Conservation (phyloP, 75 land plant species). For the Sequoia sempervirens region DNA sequence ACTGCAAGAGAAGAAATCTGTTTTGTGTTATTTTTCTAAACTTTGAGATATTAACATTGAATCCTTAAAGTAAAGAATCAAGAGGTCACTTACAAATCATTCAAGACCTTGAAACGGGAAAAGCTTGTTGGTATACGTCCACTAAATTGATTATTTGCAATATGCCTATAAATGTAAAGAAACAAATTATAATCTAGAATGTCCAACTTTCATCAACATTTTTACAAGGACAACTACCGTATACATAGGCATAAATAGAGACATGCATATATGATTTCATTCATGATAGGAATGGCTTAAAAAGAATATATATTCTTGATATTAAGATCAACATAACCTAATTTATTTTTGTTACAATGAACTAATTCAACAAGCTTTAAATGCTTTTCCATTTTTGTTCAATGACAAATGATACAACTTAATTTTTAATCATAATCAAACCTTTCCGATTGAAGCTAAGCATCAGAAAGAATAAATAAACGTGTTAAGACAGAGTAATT, state of each 20-base stretch:
- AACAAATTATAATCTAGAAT: neutral
- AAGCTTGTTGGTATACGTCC: conserved; percentile 54
- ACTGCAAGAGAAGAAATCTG: conserved; percentile 19
- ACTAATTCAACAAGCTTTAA: neutral
- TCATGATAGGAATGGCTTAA: neutral
- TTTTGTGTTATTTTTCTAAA: neutral
- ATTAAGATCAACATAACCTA: neutral
- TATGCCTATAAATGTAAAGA: conserved; percentile 31
- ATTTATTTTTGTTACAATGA: neutral
- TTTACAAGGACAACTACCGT: neutral
- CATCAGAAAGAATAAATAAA: too few species aligned
- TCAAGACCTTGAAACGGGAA: conserved; percentile 47
- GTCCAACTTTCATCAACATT: neutral
- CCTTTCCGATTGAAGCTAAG: neutral
- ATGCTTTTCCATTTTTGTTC: neutral
- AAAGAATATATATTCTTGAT: neutral
- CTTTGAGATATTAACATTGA: neutral
- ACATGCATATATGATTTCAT: neutral
- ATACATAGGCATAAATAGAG: neutral
- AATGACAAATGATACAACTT: neutral
- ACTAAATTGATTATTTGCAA: conserved; percentile 55
- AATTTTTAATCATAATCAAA: neutral
- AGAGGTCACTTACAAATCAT: conserved; percentile 48
- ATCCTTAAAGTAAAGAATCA: neutral
- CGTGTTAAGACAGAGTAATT: too few species aligned